Conservation (phyloP, 192 early-diverging fungal genomes). For the Coemansia sp. region DNA sequence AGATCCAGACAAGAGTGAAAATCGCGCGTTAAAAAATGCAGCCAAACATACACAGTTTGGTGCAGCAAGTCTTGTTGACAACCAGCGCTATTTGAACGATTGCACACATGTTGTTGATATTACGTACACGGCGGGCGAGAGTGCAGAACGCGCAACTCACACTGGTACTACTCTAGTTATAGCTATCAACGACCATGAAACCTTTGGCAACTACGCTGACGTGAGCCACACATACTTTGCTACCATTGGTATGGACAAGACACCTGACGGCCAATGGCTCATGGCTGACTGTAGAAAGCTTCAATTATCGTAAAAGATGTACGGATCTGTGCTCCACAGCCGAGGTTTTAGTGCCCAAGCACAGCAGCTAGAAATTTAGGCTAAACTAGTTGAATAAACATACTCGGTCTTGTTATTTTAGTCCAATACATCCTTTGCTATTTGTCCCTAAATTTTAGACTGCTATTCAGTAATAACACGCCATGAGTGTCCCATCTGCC, state of each 20-base stretch:
- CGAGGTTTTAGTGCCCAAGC: conserved; percentile 5
- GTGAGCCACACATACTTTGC: background rate
- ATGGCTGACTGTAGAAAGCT: conserved; percentile 11
- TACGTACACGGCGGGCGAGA: background rate
- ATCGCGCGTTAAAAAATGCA: too few relatives aligned
- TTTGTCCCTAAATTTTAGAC: background rate
- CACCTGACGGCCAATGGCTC: conserved; percentile 14
- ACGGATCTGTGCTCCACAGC: background rate
- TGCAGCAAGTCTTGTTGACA: too few relatives aligned
- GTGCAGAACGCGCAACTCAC: background rate
- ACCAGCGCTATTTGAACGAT: too few relatives aligned
- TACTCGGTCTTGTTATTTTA: background rate
- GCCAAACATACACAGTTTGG: too few relatives aligned
- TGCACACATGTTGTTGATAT: too few relatives aligned
- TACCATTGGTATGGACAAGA: background rate
- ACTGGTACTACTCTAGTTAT: conserved; percentile 13
- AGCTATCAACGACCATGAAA: background rate
- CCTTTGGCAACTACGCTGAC: background rate
- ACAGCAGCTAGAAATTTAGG: background rate
- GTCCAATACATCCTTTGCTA: background rate
- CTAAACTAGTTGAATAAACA: background rate
- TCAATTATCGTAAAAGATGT: conserved; percentile 16
- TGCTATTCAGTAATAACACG: background rate
- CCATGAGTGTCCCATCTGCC: background rate
- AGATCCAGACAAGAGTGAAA: too few relatives aligned